These are phyloP conservation scores for Alternaria triticina DNA, from an alignment of 2,329 filamentous ascomycete species.

Conservation along the genomic window DNA sequence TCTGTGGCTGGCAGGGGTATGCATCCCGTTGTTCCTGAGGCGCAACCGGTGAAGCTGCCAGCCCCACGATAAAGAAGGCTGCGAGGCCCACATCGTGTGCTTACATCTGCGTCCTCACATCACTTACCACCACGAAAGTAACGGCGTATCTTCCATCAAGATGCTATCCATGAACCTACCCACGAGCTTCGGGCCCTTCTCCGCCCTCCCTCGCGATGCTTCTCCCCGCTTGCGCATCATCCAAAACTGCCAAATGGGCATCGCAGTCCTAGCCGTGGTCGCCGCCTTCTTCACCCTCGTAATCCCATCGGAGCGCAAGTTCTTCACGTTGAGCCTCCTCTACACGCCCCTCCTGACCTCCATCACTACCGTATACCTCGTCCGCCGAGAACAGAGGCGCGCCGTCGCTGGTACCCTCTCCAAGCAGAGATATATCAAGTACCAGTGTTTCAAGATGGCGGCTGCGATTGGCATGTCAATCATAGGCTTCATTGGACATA, in stretches of 20 bases:
- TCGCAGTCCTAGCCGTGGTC: conserved; percentile 20
- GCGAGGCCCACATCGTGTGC: not conserved
- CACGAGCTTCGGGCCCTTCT: not conserved
- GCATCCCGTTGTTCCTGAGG: conserved; percentile 5
- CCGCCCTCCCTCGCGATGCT: conserved; percentile 9
- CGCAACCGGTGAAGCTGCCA: conserved; percentile 29
- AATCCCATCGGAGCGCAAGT: conserved; percentile 24
- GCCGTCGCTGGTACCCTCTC: conserved; percentile 20
- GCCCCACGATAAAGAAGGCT: conserved; percentile 18
- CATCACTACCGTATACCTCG: conserved; percentile 24
- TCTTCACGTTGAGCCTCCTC: conserved; percentile 33
- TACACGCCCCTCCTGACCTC: conserved; percentile 28
- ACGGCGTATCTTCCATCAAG: not conserved
- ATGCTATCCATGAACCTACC: not conserved
- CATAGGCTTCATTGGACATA: conserved; percentile 23
- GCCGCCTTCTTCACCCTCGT: conserved; percentile 25
- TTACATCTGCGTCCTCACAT: not conserved
- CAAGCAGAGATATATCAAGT: conserved; percentile 31
- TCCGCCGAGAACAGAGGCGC: conserved; percentile 27
- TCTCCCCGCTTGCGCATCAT: conserved; percentile 28
- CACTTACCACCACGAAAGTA: not conserved
- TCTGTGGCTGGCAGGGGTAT: conserved; percentile 3
- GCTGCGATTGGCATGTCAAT: conserved; percentile 24
- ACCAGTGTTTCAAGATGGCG: conserved; percentile 30
- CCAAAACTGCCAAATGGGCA: conserved; percentile 24